Conservation (phyloP, 345 rosid genomes). For the Durio zibethinus region DNA sequence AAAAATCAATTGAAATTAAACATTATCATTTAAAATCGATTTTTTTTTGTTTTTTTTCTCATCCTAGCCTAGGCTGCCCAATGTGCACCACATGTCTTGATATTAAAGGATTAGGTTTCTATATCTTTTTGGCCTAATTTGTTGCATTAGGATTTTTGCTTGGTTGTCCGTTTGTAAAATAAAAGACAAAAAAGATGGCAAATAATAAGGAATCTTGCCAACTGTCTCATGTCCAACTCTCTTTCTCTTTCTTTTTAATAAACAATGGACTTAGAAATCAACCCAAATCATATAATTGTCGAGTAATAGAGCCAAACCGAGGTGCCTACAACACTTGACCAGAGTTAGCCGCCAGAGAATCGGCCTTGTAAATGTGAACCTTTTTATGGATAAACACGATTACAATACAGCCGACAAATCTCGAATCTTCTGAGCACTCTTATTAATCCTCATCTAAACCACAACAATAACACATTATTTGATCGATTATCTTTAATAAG, state of each 20-base stretch:
- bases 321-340: constrained; percentile 30
- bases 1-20: too few relatives aligned
- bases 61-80: neutral
- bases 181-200: constrained; percentile 3
- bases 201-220: neutral
- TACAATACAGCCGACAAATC: constrained; percentile 16
- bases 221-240: neutral
- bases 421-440: too few relatives aligned
- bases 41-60: too few relatives aligned
- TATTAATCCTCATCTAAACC: too few relatives aligned
- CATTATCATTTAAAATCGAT: too few relatives aligned
- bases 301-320: neutral
- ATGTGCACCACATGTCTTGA: constrained; percentile 18
- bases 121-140: neutral
- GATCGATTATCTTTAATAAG: too few relatives aligned
- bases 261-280: too few relatives aligned
- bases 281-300: neutral
- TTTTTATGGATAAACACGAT: constrained; percentile 24
- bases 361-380: neutral
- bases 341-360: neutral
- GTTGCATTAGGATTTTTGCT: neutral
- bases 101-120: constrained; percentile 8
- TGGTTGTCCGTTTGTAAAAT: neutral
- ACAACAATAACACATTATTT: too few relatives aligned
- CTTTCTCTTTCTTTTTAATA: too few relatives aligned